These are phyloP conservation scores for Phaeosphaeria sp. DNA, from an alignment of 2,329 filamentous ascomycete genomes.

Conservation along the genomic window DNA sequence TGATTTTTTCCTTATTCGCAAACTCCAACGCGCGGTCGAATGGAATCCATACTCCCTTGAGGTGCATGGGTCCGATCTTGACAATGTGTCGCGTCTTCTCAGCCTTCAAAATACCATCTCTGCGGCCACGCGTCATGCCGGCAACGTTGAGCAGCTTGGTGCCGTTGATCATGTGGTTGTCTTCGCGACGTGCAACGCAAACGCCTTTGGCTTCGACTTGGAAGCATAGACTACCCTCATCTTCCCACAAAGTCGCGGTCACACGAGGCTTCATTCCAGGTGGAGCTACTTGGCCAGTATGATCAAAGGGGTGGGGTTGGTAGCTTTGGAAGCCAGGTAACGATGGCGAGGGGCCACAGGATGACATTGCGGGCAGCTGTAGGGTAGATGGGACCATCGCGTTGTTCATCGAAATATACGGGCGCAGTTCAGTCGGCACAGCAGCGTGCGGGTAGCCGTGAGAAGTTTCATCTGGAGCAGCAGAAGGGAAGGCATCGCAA, in stretches of 20 bases:
- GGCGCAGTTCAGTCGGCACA: conserved; percentile 75
- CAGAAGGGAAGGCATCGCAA: too few species aligned
- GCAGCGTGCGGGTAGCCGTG: conserved; percentile 77
- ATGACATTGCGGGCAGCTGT: conserved; percentile 60
- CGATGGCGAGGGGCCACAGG: conserved; percentile 36
- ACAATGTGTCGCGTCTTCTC: conserved; percentile 97
- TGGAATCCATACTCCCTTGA: conserved; percentile 88
- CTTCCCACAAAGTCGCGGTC: conserved; percentile 96
- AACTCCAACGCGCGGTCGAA: conserved; percentile 98
- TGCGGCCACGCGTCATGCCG: conserved; percentile 93
- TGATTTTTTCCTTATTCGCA: conserved; percentile 99
- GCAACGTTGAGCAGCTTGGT: conserved; percentile 97
- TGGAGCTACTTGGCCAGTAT: conserved; percentile 89
- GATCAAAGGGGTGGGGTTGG: conserved; percentile 70
- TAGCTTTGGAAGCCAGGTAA: conserved; percentile 42
- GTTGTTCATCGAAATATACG: conserved; percentile 72
- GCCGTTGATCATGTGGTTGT: conserved; percentile 99
- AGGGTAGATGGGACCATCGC: conserved; percentile 74
- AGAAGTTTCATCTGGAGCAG: conserved; percentile 61
- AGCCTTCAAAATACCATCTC: conserved; percentile 96
- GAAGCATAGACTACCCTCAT: conserved; percentile 96
- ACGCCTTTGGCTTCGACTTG: conserved; percentile 96
- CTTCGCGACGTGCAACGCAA: conserved; percentile 91
- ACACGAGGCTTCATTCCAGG: conserved; percentile 96
- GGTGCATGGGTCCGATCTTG: conserved; percentile 98